phyloP scores from a whole-genome alignment of 306 rosid species.

The Alnus rubra region DNA sequence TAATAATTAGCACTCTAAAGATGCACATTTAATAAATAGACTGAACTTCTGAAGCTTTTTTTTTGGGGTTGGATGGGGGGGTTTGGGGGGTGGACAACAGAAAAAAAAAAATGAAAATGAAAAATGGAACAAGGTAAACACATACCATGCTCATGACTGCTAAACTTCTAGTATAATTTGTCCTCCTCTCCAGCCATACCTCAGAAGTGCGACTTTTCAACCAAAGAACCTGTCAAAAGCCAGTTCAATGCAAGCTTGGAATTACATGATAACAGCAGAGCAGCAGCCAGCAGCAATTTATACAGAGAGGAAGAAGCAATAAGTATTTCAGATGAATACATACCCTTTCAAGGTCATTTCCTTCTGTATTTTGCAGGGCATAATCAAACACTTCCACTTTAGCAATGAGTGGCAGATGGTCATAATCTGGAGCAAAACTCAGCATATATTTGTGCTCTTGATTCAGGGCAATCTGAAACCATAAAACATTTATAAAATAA shows the following conservation, averaged over 20 bases:
- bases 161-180: slow-evolving; percentile 95
- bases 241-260: slow-evolving; percentile 27
- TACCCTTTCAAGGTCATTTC: slow-evolving; percentile 89
- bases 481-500: slow-evolving; percentile 21
- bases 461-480: slow-evolving; percentile 80
- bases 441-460: slow-evolving; percentile 96
- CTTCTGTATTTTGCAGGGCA: slow-evolving; percentile 90
- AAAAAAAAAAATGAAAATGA: background rate
- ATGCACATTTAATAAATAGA: background rate
- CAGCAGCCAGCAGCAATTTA: background rate
- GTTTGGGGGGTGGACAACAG: background rate
- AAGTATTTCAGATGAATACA: slow-evolving; percentile 13
- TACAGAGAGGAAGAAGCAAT: slow-evolving; percentile 5
- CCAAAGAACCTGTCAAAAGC: slow-evolving; percentile 79
- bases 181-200: slow-evolving; percentile 97
- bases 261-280: slow-evolving; percentile 26
- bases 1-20: background rate
- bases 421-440: slow-evolving; percentile 96
- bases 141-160: slow-evolving; percentile 99
- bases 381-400: slow-evolving; percentile 97
- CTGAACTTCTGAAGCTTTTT: background rate
- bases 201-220: slow-evolving; percentile 98
- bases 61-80: background rate
- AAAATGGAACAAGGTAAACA: slow-evolving; percentile 1
- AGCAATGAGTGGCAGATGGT: slow-evolving; percentile 91